Evolutionary conservation across 2,329 filamentous ascomycete species (phyloP), one percentile per base, ranked within the genome.

Genomic region (Ophiostoma sp.): DNA sequence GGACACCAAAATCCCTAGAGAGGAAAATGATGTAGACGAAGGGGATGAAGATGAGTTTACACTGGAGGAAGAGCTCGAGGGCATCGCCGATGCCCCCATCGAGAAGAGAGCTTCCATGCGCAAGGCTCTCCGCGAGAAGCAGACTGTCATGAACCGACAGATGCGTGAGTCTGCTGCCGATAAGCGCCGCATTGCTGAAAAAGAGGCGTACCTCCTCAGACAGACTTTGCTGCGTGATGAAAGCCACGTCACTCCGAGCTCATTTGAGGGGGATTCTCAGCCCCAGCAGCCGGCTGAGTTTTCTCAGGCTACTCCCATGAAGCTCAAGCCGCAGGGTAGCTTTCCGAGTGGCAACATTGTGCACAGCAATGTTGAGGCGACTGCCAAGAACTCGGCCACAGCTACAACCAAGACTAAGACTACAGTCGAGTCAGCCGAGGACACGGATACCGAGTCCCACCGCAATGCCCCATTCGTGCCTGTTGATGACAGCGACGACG

Each of bases 11-110:
- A 11, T 11, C 15, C 1, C 8, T 23, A 39, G 13, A 39, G 36
- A 44, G 41, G 41, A 1, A 7, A 7, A n/a, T 5, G 31, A 4
- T 13, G 7, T 7, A 15, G 33, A 36, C 1, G 35, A 39, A n/a
- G 33, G 23, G 1, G 20, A 65, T 65, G 33, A 65, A 6, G 62
- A 70, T 2, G 71, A 73, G 35, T 72, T 73, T 13, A 69, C 73
- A 0, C 68, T 74, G 0, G 73, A 74, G 15, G 73, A 74, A 66
- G 73, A 74, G 20, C 67, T 74, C 0, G 73, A 71, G 17, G 73
- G 73, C 1, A 74, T 74, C 13, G 62, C 69, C 0, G 72, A 72
- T 23, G 72, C 72, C 1, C 73, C 73, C 1, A 54, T 27, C 1
- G 35, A 68, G 1, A 70, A 70, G 2, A 69, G 70, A 4, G 70